Base-by-base conservation (phyloP, 768 basidiomycete species). In the Glaciozyma martinii region DNA sequence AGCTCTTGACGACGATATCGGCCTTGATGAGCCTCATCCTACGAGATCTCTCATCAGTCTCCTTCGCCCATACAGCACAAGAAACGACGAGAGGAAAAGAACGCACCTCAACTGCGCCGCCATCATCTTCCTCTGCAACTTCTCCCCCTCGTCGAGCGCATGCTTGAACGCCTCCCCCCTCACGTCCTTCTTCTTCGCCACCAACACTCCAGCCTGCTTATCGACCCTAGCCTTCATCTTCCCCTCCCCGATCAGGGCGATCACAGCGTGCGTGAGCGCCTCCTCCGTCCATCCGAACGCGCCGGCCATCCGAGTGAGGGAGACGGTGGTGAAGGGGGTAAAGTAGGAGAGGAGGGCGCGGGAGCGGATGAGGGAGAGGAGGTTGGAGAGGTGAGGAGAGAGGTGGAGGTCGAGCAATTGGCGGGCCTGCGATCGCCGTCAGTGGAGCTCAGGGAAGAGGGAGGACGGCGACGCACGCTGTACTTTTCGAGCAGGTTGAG, bases 261-360 rank as follows among this genome's bases (percentile, higher is more conserved):
- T 87, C 27, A 95, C 85, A 64, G 87, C 82, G 44, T 78, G 77
- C 75, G 89, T 85, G 37, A 89, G 83, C 65, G 86, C 83, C 5
- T 84, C 83, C 10, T 88, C 77, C 0, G 80, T 80, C 84, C 88
- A 86, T 4, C 91, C 92, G 72, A 97, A 94, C 15, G 91, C 90
- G 3, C 77, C 75, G 44, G 87, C 85, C 89, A 95, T 93, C 43
- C 86, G 82, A 50, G 86, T 85, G 33, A 97, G 81, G 50, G 84
- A 81, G 74, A 95, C 89, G 13, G 88, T 84, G 32, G 87, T 81
- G 76, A 92, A 98, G 0, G 93, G 93, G 71, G 85, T 83, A 80
- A 95, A 91, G 77, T 93, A 97, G 56, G 90, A 82, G n/a, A 83
- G 79, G 56, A 97, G 80, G 0, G 90, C 86, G 65, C 84, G 85